These are phyloP conservation scores for Zymoseptoria passerinii DNA, from an alignment of 2,329 filamentous ascomycete species.

Conservation along the genomic window DNA sequence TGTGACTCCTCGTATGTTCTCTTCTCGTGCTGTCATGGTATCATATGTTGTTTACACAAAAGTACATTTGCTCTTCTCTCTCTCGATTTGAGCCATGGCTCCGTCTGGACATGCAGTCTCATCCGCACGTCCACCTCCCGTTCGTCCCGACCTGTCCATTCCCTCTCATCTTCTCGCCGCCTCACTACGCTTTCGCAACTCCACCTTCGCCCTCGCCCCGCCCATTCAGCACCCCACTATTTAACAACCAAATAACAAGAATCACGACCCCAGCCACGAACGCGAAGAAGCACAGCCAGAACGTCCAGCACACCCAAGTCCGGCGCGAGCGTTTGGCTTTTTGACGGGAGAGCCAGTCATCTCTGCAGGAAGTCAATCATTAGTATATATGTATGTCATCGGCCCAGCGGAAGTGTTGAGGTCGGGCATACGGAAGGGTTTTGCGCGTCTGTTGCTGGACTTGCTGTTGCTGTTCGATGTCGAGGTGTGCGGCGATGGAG, in stretches of 20 bases:
- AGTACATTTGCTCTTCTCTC: slow-evolving; percentile 1
- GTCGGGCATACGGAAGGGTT: slow-evolving; percentile 33
- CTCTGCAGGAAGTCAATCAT: slow-evolving; percentile 27
- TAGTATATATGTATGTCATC: background rate
- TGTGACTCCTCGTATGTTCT: background rate
- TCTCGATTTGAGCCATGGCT: background rate
- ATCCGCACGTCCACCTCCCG: background rate
- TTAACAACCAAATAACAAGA: slow-evolving; percentile 38
- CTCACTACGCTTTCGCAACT: slow-evolving; percentile 3
- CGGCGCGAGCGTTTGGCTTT: slow-evolving; percentile 40
- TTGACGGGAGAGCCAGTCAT: slow-evolving; percentile 48
- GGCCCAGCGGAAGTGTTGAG: slow-evolving; percentile 6
- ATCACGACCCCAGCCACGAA: slow-evolving; percentile 40
- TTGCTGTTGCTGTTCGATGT: background rate
- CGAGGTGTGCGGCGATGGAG: slow-evolving; percentile 46
- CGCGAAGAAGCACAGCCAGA: slow-evolving; percentile 40
- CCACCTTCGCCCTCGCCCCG: background rate
- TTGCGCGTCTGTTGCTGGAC: slow-evolving; percentile 11
- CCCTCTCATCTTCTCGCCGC: slow-evolving; percentile 1
- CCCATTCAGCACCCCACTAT: slow-evolving; percentile 8
- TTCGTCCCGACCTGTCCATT: too few species aligned
- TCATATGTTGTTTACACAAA: slow-evolving; percentile 2
- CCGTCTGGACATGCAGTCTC: background rate
- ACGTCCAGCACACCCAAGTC: slow-evolving; percentile 41
- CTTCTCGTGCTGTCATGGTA: background rate